Evolutionary conservation across 495 filamentous ascomycete species (phyloP), one percentile per base, ranked within the genome.

Genomic region (Xylaria cubensis): DNA sequence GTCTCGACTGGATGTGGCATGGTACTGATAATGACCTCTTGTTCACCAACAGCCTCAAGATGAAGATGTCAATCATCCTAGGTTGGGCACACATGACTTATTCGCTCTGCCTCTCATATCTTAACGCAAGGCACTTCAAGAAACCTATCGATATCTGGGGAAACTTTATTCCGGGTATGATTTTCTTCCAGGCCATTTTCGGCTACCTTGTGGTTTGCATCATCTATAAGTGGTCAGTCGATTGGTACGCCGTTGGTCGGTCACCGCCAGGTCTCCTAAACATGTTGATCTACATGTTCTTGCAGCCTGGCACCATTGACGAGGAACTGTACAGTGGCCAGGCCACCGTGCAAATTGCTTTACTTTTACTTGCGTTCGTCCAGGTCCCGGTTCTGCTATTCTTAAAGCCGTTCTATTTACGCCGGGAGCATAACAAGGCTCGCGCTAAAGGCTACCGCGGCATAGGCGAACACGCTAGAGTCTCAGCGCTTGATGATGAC

Each of bases 281-380:
- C 87, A 97, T 98, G 94, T 87, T 99, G 74, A 99, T 99, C 79
- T 97, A 97, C 88, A 99, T 99, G 96, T 98, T 99, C 85, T 84
- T 99, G 64, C 89, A 90, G 66, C 96, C 96, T 6, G 93, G 93
- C 32, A 92, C 79, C 0, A 84, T 98, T 59, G 88, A 92, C 55
- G 75, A 79, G 42, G 87, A 84, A 64, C 87, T 99, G 7, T 99
- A 96, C 77, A 80, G 80, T 24, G 93, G 93, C 65, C 96, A 99
- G 80, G 84, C 80, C 8, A 73, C 72, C 0, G 86, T 99, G 3
- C 96, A 99, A 80, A 82, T 93, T 24, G 77, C 91, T 44, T 84
- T 99, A 26, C 82, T 98, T n/a, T 86, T 98, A 48, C 79, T 98
- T 51, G 96, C 96, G 21, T 82, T 98, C 24, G 73, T 88, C 36